Evolutionary conservation across 306 rosid species (phyloP).

Genomic region (Trichosanthes cucumerina): DNA sequence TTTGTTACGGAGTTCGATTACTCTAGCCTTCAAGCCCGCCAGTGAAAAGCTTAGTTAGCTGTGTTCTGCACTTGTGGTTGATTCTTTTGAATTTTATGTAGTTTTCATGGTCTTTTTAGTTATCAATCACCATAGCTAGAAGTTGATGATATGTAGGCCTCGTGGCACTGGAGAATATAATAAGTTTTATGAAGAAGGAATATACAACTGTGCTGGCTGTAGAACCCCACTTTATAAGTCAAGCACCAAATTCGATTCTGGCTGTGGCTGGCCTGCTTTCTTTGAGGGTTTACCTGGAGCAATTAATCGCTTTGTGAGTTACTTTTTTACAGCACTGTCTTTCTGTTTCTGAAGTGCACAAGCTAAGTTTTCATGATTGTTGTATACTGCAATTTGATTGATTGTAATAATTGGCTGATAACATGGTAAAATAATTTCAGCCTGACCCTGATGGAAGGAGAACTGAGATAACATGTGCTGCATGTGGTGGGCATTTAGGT

Average conservation of each 20-base stretch:
- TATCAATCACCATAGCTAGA: neutral
- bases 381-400: neutral
- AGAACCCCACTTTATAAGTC: conserved; percentile 75
- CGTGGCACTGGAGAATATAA: conserved; percentile 73
- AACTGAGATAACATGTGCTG: conserved; percentile 84
- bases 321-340: neutral
- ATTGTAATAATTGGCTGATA: neutral
- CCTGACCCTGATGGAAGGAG: conserved; percentile 88
- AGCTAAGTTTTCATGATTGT: neutral
- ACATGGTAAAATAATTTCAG: conserved; percentile 21
- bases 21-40: neutral
- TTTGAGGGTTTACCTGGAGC: conserved; percentile 84
- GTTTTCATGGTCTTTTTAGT: neutral
- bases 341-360: neutral
- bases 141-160: conserved; percentile 32
- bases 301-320: conserved; percentile 57
- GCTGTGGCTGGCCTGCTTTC: conserved; percentile 98
- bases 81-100: neutral
- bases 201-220: conserved; percentile 74
- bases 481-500: conserved; percentile 74
- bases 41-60: neutral
- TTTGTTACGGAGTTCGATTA: neutral
- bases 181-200: conserved; percentile 61
- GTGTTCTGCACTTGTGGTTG: neutral
- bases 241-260: conserved; percentile 66